Conservation (phyloP, 768 basidiomycete species). For the Boletus subparvulus region DNA sequence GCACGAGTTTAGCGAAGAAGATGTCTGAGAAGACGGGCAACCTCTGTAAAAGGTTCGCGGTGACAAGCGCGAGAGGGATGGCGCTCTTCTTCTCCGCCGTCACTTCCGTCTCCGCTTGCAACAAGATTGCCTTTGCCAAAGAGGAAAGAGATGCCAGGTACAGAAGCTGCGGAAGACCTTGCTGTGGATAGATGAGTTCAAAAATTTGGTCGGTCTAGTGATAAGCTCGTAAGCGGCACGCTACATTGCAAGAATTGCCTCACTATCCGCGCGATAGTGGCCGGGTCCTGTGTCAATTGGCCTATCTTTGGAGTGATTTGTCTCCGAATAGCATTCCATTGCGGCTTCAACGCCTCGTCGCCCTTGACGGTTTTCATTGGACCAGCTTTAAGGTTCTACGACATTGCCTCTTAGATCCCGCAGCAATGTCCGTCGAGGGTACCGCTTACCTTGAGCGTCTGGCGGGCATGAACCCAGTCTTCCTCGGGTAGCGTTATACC, state of each 20-base stretch:
- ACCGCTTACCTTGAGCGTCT: constrained; percentile 48
- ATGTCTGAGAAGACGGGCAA: constrained; percentile 63
- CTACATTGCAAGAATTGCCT: constrained; percentile 28
- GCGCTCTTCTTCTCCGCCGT: constrained; percentile 86
- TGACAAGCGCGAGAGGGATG: constrained; percentile 73
- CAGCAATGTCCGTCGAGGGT: constrained; percentile 15
- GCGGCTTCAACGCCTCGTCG: constrained; percentile 50
- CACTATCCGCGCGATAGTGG: constrained; percentile 65
- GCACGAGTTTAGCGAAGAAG: constrained; percentile 82
- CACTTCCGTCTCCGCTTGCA: constrained; percentile 93
- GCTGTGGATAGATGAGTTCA: constrained; percentile 38
- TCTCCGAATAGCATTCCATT: constrained; percentile 68
- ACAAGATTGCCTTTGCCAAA: constrained; percentile 82
- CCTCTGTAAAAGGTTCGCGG: constrained; percentile 62
- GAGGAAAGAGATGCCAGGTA: constrained; percentile 82
- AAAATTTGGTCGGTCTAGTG: constrained; percentile 42
- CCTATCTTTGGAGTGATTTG: constrained; percentile 86
- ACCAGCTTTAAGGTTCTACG: constrained; percentile 61
- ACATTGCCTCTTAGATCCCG: constrained; percentile 21
- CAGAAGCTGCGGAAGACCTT: constrained; percentile 36
- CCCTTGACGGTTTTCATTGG: constrained; percentile 65
- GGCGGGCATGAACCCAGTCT: constrained; percentile 64
- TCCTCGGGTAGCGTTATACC: constrained; percentile 57
- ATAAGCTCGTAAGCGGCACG: constrained; percentile 10
- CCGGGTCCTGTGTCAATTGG: constrained; percentile 72